Evolutionary conservation across 352 stramenopile species (phyloP), one percentile per base, ranked within the genome.

Genomic region (Pythium guiyangense): DNA sequence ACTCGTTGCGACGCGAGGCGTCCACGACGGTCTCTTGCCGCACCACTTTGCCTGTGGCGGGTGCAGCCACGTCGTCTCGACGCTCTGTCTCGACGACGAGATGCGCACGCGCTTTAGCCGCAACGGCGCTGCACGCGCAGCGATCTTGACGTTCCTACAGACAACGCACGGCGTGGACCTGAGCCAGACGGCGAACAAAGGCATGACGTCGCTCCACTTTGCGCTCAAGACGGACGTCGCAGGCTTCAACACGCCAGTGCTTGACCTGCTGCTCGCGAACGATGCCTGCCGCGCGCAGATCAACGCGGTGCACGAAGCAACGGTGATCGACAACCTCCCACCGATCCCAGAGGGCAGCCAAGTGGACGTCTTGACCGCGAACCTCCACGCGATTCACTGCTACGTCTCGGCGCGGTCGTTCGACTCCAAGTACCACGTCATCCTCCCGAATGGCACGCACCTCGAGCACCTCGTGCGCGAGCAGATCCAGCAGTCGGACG

Each of bases 21-120:
- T 68, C 26, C 12, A 44, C 11, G 73, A 67, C 26, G 63, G 69
- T 0, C 73, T 86, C 25, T 49, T 86, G 18, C 78, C 83, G 5
- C 85, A 74, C 64, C 78, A 90, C 37, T 77, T 90, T 52, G 59
- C 80, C 0, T 90, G 83, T 54, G 83, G 83, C 18, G 83, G 66
- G 0, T 72, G 69, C 58, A 59, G 63, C 8, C 64, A 86, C 15
- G 62, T 79, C 0, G 66, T 62, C 1, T 25, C 59, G 4, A 73
- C 55, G 0, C 43, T 88, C 26, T 83, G 67, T 46, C 70, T 88
- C 0, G 66, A 83, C 11, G 71, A 88, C 54, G 69, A 69, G 12
- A 83, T 87, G 70, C 50, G 68, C 20, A 37, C 52, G 2, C 56
- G 45, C 9, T 73, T 89, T 45, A 37, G 62, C 29, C 37, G 44